Conservation (phyloP, 2,329 filamentous ascomycete genomes). For the Pseudogymnoascus sp. region DNA sequence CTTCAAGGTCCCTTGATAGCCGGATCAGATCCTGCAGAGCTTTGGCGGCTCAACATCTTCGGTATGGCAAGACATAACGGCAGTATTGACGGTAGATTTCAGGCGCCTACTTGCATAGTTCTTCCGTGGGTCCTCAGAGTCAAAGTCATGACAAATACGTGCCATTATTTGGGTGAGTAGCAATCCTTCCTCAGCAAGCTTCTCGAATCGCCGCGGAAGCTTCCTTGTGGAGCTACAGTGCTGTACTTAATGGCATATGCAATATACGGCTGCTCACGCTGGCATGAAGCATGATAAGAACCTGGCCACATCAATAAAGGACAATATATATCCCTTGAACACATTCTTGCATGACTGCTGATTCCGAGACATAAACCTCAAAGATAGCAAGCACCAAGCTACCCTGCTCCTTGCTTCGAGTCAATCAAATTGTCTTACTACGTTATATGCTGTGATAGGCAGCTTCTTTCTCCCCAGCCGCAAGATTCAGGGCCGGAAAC, state of each 20-base stretch:
- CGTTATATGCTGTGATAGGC: slow-evolving; percentile 31
- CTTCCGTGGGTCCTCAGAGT: not conserved
- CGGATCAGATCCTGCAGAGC: not conserved
- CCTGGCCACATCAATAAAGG: not conserved
- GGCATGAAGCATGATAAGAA: not conserved
- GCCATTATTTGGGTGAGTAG: slow-evolving; percentile 26
- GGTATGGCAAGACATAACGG: not conserved
- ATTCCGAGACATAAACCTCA: not conserved
- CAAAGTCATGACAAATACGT: slow-evolving; percentile 3
- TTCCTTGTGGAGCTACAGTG: not conserved
- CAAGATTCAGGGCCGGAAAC: slow-evolving; percentile 22
- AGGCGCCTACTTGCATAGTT: not conserved
- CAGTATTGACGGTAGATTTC: not conserved
- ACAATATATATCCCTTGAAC: not conserved
- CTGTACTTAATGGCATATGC: not conserved
- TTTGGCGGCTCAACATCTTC: not conserved
- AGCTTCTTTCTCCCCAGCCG: slow-evolving; percentile 42
- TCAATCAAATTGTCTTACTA: slow-evolving; percentile 36
- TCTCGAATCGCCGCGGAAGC: slow-evolving; percentile 37
- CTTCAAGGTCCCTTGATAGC: not conserved
- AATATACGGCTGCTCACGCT: not conserved
- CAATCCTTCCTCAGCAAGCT: slow-evolving; percentile 25
- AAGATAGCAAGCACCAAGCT: slow-evolving; percentile 3
- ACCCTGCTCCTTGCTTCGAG: slow-evolving; percentile 40
- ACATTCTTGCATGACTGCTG: not conserved